Percentiles rank a stretch among this genome's conserved stretches.
Conservation (phyloP, 192 early-diverging fungal genomes). For the Spizellomyces sp. region DNA sequence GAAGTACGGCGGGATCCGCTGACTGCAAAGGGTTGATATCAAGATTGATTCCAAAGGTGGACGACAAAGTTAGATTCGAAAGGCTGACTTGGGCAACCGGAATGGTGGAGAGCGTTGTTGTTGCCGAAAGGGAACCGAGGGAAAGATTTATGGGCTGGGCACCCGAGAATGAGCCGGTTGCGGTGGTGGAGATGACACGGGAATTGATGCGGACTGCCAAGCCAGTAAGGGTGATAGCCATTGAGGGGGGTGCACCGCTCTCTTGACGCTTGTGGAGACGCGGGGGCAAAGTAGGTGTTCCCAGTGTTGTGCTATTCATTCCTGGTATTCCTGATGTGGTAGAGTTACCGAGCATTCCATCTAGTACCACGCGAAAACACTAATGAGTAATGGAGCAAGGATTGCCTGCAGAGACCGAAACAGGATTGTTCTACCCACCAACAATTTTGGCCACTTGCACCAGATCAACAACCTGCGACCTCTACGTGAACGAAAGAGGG, state of each 20-base stretch:
- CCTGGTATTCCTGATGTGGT: too few species aligned
- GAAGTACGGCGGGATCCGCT: slow-evolving; percentile 2
- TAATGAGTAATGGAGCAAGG: too few species aligned
- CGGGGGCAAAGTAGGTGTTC: too few species aligned
- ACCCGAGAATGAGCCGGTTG: slow-evolving; percentile 1
- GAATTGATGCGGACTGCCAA: not conserved
- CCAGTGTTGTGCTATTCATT: too few species aligned
- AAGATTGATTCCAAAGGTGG: slow-evolving; percentile 8
- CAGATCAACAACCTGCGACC: slow-evolving; percentile 9
- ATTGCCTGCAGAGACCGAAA: too few species aligned
- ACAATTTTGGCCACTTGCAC: not conserved
- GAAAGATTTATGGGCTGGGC: slow-evolving; percentile 15
- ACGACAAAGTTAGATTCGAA: not conserved
- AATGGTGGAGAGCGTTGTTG: not conserved
- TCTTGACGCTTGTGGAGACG: too few species aligned
- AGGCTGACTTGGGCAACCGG: not conserved
- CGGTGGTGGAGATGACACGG: slow-evolving; percentile 2
- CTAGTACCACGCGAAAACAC: too few species aligned
- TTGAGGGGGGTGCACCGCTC: too few species aligned
- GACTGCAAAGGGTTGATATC: slow-evolving; percentile 4
- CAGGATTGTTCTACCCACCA: not conserved
- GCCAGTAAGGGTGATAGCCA: not conserved
- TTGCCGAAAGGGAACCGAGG: slow-evolving; percentile 13
- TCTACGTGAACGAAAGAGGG: too few species aligned
- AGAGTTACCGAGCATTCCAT: too few species aligned